These are phyloP conservation scores for Bipolaris zeicola DNA, from an alignment of 2,329 filamentous ascomycete genomes.

Conservation along the genomic window DNA sequence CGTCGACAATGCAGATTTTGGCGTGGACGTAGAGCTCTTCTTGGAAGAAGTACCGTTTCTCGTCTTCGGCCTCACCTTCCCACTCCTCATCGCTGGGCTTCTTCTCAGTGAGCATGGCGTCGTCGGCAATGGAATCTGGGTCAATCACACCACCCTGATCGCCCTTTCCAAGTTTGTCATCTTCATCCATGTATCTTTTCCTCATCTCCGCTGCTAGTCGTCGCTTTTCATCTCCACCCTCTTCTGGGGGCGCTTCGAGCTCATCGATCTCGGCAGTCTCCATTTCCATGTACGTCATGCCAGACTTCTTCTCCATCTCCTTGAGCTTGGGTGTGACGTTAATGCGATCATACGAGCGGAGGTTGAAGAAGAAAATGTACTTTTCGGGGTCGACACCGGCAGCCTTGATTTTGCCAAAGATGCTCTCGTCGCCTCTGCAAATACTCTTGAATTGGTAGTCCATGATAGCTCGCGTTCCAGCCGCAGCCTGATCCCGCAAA, in stretches of 20 bases:
- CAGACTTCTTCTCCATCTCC: conserved; percentile 78
- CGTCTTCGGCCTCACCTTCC: conserved; percentile 74
- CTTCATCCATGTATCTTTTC: conserved; percentile 52
- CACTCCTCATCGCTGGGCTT: conserved; percentile 72
- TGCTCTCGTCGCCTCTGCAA: conserved; percentile 86
- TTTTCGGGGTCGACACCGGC: conserved; percentile 76
- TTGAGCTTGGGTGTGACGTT: conserved; percentile 78
- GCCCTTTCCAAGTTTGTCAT: conserved; percentile 49
- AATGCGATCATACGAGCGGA: conserved; percentile 89
- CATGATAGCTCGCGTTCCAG: conserved; percentile 89
- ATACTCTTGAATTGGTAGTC: conserved; percentile 99
- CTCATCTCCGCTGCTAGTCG: conserved; percentile 55
- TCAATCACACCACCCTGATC: conserved; percentile 53
- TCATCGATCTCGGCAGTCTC: conserved; percentile 89
- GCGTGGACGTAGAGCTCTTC: conserved; percentile 96
- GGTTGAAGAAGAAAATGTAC: conserved; percentile 91
- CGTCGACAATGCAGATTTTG: conserved; percentile 88
- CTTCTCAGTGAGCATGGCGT: conserved; percentile 76
- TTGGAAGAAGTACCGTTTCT: conserved; percentile 88
- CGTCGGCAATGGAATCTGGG: conserved; percentile 72
- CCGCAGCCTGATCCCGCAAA: conserved; percentile 78
- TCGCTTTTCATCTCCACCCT: conserved; percentile 46
- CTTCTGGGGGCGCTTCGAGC: conserved; percentile 65
- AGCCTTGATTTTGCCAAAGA: conserved; percentile 76
- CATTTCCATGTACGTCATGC: conserved; percentile 82